Evolutionary conservation across 2,329 filamentous ascomycete genomes (phyloP), one percentile per base, ranked within the genome.

Genomic region (Epichloe baconii): DNA sequence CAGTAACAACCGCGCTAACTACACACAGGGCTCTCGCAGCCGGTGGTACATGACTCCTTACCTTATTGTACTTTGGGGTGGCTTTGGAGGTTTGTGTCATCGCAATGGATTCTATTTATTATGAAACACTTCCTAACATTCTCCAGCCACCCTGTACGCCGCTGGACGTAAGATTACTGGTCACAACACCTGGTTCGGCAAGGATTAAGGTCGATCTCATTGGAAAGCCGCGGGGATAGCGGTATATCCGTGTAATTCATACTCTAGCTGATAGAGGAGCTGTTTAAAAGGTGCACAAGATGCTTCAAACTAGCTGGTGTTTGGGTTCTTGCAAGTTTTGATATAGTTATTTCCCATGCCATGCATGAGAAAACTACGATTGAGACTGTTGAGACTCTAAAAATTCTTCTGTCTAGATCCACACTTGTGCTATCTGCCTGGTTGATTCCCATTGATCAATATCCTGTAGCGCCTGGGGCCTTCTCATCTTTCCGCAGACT

Each of bases 401-500:
- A 26, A 10, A 35, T 5, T 41, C 5, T 41, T 17, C 36, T 12
- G 12, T 8, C 23, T 40, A 26, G 12, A 48, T 44, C 34, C 23
- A 21, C 31, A 12, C 21, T 11, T 17, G 15, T 6, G 12, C 26
- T 17, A 37, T 43, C 19, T 44, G 15, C 12, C 17, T 47, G 34
- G 5, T 4, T 38, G 4, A 34, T 8, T 12, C 47, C 48, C 19
- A 52, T 55, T 62, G 72, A 84, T 64, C 72, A 84, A 62, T 82
- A 79, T 53, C 82, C 81, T 55, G 74, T 77, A 50, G 81, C 79
- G 56, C 81, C 82, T 21, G 82, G 82, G 23, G 82, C 82, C 70
- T 94, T 94, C 72, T 95, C 86, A 60, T 98, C 93, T 74, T 96
- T 96, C 71, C 84, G 84, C 70, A 98, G 71, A 67, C 82, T 90